Percentiles rank a stretch among this genome's conserved stretches.
Conservation (phyloP, 129 eudicot genomes). For the Chrysanthemum seticuspe region DNA sequence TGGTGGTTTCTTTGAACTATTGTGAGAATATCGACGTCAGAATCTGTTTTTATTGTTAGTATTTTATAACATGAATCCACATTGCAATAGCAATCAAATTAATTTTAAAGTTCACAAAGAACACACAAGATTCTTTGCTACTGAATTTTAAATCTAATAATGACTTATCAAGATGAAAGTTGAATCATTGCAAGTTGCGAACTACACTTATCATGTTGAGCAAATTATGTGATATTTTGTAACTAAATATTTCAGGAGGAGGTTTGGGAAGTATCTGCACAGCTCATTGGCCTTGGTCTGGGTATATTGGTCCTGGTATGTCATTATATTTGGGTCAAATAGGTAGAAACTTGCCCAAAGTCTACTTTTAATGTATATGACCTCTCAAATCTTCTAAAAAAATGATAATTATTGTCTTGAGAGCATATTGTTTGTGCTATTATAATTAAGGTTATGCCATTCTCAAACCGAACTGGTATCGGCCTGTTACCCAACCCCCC, state of each 20-base stretch:
- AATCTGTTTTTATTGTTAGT: not conserved
- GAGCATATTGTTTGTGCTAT: not conserved
- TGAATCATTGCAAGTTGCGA: not conserved
- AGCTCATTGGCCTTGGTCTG: conserved; percentile 85
- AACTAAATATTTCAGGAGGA: conserved; percentile 61
- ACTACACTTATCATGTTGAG: conserved; percentile 6
- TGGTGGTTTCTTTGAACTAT: not conserved
- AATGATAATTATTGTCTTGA: too few relatives aligned
- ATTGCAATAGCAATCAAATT: not conserved
- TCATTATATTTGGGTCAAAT: not conserved
- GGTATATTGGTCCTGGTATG: conserved; percentile 81
- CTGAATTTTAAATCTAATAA: conserved; percentile 7
- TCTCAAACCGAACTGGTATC: not conserved
- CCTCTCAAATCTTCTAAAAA: not conserved
- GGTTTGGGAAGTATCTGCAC: conserved; percentile 99
- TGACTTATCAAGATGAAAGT: not conserved
- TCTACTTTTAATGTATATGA: conserved; percentile 10
- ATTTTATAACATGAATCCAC: not conserved
- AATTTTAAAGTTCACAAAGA: not conserved
- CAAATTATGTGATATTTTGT: conserved; percentile 15
- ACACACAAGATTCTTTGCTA: not conserved
- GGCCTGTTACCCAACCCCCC: not conserved
- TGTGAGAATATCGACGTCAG: not conserved
- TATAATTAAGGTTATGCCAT: not conserved
- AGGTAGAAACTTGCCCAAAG: not conserved